Percentiles rank a stretch among this genome's conserved stretches.
These are phyloP conservation scores for Pseudoscleropodium purum DNA, from an alignment of 225 moss, liverwort and hornwort genomes.

Conservation along the genomic window DNA sequence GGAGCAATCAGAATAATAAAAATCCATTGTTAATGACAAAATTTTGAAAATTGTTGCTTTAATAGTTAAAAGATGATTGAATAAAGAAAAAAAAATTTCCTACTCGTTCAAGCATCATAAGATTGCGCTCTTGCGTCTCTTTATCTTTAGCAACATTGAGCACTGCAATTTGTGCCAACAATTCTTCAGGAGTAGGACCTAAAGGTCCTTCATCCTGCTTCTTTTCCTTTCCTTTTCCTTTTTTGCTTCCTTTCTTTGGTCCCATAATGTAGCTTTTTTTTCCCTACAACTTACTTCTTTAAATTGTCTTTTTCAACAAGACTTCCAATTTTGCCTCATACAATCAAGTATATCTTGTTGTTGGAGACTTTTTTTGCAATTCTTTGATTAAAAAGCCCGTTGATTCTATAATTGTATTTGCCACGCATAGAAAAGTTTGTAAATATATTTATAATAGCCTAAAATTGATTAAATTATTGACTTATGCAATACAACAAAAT, in stretches of 20 bases:
- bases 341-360: background rate
- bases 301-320: background rate
- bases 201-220: background rate
- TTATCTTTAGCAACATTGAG: conserved; percentile 43
- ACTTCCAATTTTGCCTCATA: background rate
- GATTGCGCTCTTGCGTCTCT: conserved; percentile 58
- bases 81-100: background rate
- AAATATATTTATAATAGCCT: background rate
- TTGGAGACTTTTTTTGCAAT: background rate
- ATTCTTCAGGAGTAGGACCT: conserved; percentile 45
- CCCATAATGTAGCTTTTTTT: conserved; percentile 27
- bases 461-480: background rate
- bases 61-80: background rate
- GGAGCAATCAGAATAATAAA: background rate
- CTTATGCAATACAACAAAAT: background rate
- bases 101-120: conserved; percentile 75
- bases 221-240: conserved; percentile 34
- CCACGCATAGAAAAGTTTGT: rapidly evolving
- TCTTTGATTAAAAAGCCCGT: background rate
- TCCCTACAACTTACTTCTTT: background rate
- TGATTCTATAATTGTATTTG: too few relatives aligned
- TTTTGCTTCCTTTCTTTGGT: conserved; percentile 46
- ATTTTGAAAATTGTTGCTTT: background rate
- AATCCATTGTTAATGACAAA: background rate
- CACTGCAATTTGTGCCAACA: conserved; percentile 48